A percentile compares a stretch with the other conserved stretches of the same genome.
Evolutionary conservation across 2,329 filamentous ascomycete species (phyloP).

Genomic region (Epichloe gansuensis): DNA sequence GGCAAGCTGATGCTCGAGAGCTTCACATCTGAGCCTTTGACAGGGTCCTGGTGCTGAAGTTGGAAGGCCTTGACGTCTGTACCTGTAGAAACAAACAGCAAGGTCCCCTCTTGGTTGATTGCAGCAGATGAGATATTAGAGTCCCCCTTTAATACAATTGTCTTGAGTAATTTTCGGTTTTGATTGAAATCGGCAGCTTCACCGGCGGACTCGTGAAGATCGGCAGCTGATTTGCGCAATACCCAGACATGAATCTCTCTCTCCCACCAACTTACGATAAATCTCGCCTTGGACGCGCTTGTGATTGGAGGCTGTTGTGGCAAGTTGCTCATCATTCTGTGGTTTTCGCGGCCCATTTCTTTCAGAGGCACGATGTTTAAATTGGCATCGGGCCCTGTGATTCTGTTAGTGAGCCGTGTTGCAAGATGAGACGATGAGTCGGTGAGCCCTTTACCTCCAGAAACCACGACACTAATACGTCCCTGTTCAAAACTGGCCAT

Average conservation of each 20-base stretch:
- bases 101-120: constrained; percentile 57
- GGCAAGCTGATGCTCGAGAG: constrained; percentile 61
- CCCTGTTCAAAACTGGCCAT: constrained; percentile 82
- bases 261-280: constrained; percentile 89
- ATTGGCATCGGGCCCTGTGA: constrained; percentile 66
- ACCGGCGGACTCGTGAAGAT: constrained; percentile 30
- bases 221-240: constrained; percentile 32
- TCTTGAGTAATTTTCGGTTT: constrained; percentile 55
- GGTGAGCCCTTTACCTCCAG: constrained; percentile 57
- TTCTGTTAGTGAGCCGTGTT: constrained; percentile 5
- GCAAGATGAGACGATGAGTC: neutral
- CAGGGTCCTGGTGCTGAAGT: constrained; percentile 39
- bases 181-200: constrained; percentile 33
- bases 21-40: constrained; percentile 46
- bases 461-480: constrained; percentile 75
- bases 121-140: constrained; percentile 69
- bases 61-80: constrained; percentile 68
- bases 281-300: constrained; percentile 59
- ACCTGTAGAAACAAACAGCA: constrained; percentile 66
- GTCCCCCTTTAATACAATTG: constrained; percentile 58
- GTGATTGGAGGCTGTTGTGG: constrained; percentile 65
- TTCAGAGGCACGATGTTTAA: constrained; percentile 69
- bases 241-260: constrained; percentile 77
- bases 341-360: constrained; percentile 67
- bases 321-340: constrained; percentile 69